Conservation (phyloP, 2,329 filamentous ascomycete species). For the Plenodomus tracheiphilus region DNA sequence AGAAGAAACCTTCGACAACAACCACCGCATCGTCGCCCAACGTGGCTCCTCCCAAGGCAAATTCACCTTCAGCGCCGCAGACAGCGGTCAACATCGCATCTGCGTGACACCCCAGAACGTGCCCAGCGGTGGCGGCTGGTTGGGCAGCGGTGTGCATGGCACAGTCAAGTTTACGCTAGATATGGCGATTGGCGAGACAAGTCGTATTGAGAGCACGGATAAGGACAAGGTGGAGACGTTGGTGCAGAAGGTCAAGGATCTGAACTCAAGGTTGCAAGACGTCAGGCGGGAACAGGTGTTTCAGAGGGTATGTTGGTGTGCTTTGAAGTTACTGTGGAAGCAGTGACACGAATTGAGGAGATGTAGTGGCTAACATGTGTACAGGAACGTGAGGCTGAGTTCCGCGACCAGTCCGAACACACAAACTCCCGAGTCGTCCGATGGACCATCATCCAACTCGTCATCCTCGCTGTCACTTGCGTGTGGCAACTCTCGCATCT, state of each 20-base stretch:
- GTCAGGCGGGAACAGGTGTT: constrained; percentile 95
- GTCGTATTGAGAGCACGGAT: constrained; percentile 88
- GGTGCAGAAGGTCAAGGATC: constrained; percentile 81
- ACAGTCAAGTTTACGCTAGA: constrained; percentile 85
- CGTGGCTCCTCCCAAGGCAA: constrained; percentile 74
- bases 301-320: constrained; percentile 68
- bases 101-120: constrained; percentile 88
- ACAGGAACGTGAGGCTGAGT: constrained; percentile 95
- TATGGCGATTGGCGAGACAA: constrained; percentile 91
- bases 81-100: constrained; percentile 92
- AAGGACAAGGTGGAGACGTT: constrained; percentile 93
- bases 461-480: constrained; percentile 82
- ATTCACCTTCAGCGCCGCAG: constrained; percentile 94
- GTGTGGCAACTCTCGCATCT: constrained; percentile 97
- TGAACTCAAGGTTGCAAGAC: constrained; percentile 85
- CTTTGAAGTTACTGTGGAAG: neutral
- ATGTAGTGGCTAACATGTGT: constrained; percentile 15
- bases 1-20: constrained; percentile 95
- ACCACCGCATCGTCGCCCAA: constrained; percentile 93
- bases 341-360: neutral
- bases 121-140: constrained; percentile 71
- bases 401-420: constrained; percentile 93
- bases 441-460: constrained; percentile 90
- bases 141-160: constrained; percentile 68
- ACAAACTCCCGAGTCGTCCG: constrained; percentile 91